Evolutionary conservation across 306 rosid genomes (phyloP).

Genomic region (Cicer arietinum): DNA sequence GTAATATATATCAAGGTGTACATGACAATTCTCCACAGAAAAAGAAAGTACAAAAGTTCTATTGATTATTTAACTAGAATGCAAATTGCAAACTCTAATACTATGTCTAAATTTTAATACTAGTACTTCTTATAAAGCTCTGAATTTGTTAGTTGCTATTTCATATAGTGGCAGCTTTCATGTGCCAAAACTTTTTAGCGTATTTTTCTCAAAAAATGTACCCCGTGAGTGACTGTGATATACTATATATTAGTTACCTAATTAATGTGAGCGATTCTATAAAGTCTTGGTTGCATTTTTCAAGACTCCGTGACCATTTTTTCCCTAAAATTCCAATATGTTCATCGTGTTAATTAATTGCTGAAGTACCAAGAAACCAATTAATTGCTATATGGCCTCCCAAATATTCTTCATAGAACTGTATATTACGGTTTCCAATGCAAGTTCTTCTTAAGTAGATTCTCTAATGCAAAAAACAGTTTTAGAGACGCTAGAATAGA

Average conservation of each 20-base stretch:
- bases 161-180: constrained; percentile 30
- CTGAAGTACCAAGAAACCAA: too few species aligned
- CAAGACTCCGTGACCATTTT: constrained; percentile 23
- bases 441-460: too few species aligned
- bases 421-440: too few species aligned
- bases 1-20: constrained; percentile 32
- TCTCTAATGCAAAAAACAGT: too few species aligned
- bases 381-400: too few species aligned
- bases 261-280: not conserved
- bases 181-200: not conserved
- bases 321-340: too few species aligned
- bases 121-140: constrained; percentile 10
- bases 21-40: constrained; percentile 29
- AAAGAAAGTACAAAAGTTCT: not conserved
- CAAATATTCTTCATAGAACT: too few species aligned
- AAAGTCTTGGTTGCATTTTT: not conserved
- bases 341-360: too few species aligned
- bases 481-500: too few species aligned
- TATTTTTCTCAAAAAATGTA: not conserved
- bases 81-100: not conserved
- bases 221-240: not conserved
- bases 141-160: constrained; percentile 39
- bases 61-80: constrained; percentile 17
- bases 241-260: too few species aligned
- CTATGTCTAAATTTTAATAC: not conserved